A percentile compares a stretch with the other conserved stretches of the same genome.
Evolutionary conservation across 345 rosid genomes (phyloP).

Genomic region (Aquilaria sinensis): DNA sequence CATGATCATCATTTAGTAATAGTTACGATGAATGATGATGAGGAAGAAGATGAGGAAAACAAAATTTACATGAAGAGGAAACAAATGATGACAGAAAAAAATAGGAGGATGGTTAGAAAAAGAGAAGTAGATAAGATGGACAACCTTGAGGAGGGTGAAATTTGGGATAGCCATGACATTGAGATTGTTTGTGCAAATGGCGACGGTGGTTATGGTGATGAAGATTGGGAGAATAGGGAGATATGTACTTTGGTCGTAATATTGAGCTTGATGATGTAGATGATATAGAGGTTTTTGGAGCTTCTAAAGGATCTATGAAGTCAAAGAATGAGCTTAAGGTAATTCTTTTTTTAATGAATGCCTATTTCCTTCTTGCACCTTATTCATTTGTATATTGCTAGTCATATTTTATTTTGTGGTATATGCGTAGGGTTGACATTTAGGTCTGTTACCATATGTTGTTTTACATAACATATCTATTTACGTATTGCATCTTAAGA

Average conservation of each 20-base stretch:
- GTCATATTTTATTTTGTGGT: too few species aligned
- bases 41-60: not conserved
- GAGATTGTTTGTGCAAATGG: slow-evolving; percentile 3
- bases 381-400: too few species aligned
- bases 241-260: slow-evolving; percentile 49
- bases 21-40: slow-evolving; percentile 22
- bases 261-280: slow-evolving; percentile 33
- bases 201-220: slow-evolving; percentile 22
- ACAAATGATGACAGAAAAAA: not conserved
- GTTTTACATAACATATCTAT: too few species aligned
- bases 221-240: slow-evolving; percentile 27
- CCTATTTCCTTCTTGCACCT: too few species aligned
- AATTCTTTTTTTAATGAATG: not conserved
- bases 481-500: too few species aligned
- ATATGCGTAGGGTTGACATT: too few species aligned
- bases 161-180: slow-evolving; percentile 21
- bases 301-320: slow-evolving; percentile 46
- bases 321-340: slow-evolving; percentile 88
- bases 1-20: slow-evolving; percentile 31
- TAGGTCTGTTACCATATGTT: too few species aligned
- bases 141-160: slow-evolving; percentile 42
- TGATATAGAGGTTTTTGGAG: slow-evolving; percentile 35
- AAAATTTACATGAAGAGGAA: too few species aligned
- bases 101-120: slow-evolving; percentile 18
- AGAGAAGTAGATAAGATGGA: slow-evolving; percentile 14